Base-by-base conservation (phyloP, 495 filamentous ascomycete species). In the Trichoderma orchidacearum region DNA sequence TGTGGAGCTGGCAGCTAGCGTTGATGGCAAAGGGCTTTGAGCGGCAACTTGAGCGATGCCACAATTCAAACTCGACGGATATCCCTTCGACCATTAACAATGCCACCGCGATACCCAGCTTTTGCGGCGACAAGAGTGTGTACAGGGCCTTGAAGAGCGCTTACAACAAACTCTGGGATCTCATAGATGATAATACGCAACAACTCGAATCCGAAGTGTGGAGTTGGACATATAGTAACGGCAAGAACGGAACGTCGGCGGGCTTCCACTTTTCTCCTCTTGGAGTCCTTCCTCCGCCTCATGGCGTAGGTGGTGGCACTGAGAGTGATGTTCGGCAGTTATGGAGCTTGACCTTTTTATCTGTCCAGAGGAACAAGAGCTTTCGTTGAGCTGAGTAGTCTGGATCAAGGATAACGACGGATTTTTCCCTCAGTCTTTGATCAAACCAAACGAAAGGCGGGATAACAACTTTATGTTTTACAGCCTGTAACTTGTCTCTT, bases 1-100 rank as follows among this genome's bases (percentile, higher is more conserved):
- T 86, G 7, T 85, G 83, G 82, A 72, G 73, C 55, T 86, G 82
- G 80, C 82, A 75, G 34, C 68, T 84, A 27, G 78, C 81, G 3
- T 84, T 85, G 80, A 83, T 83, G 78, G 81, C 75, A 0, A 70
- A 69, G 23, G 83, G 83, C 0, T 62, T 86, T 9, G 72, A 76
- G 56, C 62, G 63, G 25, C 74, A 75, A 55, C 64, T 74, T 32
- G 77, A 55, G 3, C 70, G 77, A 36, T 81, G 79, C 61, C 61
- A 68, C 3, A 13, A 30, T 8, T n/a, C n/a, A n/a, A 48, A 48
- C n/a, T 18, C 11, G 21, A 48, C 41, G 41, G 41, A 48, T 45
- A 45, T 45, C 17, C 36, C 36, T 9, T 56, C 23, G 30, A 31
- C 54, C 18, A 52, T 45, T 21, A 58, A 52, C 17, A 60, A 64